A percentile compares a stretch with the other conserved stretches of the same genome.
phyloP scores from a whole-genome alignment of 2,329 filamentous ascomycete species.

The Alternaria infectoria region DNA sequence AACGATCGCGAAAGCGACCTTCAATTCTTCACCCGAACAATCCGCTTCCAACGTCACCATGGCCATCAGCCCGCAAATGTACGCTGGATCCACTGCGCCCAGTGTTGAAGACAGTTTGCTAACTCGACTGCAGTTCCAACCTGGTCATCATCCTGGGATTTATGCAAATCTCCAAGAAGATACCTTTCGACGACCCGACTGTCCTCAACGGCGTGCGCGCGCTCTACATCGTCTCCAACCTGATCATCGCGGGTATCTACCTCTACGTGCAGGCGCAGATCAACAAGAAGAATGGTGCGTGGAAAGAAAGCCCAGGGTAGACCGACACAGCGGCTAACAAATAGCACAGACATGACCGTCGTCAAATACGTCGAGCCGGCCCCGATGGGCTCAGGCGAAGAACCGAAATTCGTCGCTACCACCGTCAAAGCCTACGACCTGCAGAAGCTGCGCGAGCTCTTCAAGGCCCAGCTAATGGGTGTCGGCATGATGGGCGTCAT shows the following conservation, averaged over 20 bases:
- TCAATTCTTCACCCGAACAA: not conserved
- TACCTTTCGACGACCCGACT: slow-evolving; percentile 89
- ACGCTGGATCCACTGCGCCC: slow-evolving; percentile 17
- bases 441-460: slow-evolving; percentile 79
- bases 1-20: slow-evolving; percentile 1
- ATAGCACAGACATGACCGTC: slow-evolving; percentile 80
- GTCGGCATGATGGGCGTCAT: slow-evolving; percentile 98
- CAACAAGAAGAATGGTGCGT: slow-evolving; percentile 94
- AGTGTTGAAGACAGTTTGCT: slow-evolving; percentile 24
- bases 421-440: slow-evolving; percentile 95
- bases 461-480: slow-evolving; percentile 93
- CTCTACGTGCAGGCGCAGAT: slow-evolving; percentile 84
- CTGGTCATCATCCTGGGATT: slow-evolving; percentile 64
- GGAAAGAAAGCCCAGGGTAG: not conserved
- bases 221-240: slow-evolving; percentile 72
- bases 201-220: slow-evolving; percentile 69
- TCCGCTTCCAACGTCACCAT: slow-evolving; percentile 26
- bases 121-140: slow-evolving; percentile 41
- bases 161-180: slow-evolving; percentile 97
- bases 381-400: slow-evolving; percentile 89
- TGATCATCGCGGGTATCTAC: slow-evolving; percentile 85
- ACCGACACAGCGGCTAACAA: slow-evolving; percentile 18
- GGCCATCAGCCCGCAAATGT: slow-evolving; percentile 49
- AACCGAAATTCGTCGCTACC: slow-evolving; percentile 94
- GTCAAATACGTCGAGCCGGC: slow-evolving; percentile 98